Conservation (phyloP, 805 yeast genomes). For the Sugiyamaella smithiae region DNA sequence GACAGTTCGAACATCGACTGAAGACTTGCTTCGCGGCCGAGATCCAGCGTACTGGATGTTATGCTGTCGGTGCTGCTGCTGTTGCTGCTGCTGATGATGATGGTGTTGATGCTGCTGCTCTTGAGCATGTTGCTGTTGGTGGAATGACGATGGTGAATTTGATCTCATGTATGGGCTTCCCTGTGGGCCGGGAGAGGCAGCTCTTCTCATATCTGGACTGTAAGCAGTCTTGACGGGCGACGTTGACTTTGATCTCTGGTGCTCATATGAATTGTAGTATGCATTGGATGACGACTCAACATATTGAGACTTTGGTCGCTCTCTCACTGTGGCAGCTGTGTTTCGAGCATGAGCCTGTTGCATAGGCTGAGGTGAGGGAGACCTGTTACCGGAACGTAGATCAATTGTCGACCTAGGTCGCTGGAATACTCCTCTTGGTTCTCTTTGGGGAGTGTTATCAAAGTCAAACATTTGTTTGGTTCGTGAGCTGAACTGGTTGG, state of each 20-base stretch:
- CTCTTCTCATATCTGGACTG: conserved; percentile 3
- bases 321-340: conserved; percentile 16
- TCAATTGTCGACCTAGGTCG: conserved; percentile 25
- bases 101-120: conserved; percentile 14
- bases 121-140: conserved; percentile 8
- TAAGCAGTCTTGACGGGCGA: conserved; percentile 17
- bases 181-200: conserved; percentile 19
- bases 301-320: conserved; percentile 21
- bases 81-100: conserved; percentile 5
- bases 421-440: conserved; percentile 17
- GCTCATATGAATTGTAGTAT: conserved; percentile 9
- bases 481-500: conserved; percentile 22
- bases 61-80: conserved; percentile 11
- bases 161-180: conserved; percentile 1
- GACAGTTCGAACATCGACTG: conserved; percentile 21
- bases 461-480: conserved; percentile 15
- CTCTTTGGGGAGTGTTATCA: conserved; percentile 6
- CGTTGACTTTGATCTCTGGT: conserved; percentile 21
- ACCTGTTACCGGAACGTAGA: conserved; percentile 9
- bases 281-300: conserved; percentile 10
- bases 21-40: conserved; percentile 27
- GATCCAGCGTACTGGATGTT: conserved; percentile 5
- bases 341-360: conserved; percentile 26
- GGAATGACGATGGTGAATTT: background rate
- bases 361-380: conserved; percentile 5